Evolutionary conservation across 2,329 filamentous ascomycete species (phyloP), one percentile per base, ranked within the genome.

Genomic region (Hymenotorrendiella dingleyae): DNA sequence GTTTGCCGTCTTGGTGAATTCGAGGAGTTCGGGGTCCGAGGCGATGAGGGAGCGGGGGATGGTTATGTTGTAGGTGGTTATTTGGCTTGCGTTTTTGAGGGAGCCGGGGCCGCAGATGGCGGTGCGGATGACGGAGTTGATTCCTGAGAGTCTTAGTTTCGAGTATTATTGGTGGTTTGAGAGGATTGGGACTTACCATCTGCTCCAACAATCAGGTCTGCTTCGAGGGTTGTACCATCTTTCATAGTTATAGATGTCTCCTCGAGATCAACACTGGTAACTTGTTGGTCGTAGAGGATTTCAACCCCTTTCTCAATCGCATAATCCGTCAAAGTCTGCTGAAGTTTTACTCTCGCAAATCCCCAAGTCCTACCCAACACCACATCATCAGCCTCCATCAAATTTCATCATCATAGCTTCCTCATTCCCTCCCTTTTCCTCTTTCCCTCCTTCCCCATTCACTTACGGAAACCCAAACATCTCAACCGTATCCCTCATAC

Each of bases 141-240:
- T 40, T 30, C 26, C 37, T 40, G 9, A 17, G 7, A 12, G 7
- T 5, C 10, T 4, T 17, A 12, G 7, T 12, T 16, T 20, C 16
- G n/a, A 4, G 20, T 9, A 12, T 11, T 6, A 21, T 14, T 4
- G 11, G n/a, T 9, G 16, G 9, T 2, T 34, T 16, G 11, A 16
- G 34, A n/a, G 11, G 11, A 22, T 12, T 14, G n/a, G n/a, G n/a
- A 27, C 17, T 29, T 36, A 45, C 37, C 42, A 43, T 43, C 41
- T 9, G 41, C 41, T 11, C 41, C 41, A 19, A 43, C 20, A 12
- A 43, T 21, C 26, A 43, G 28, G 28, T 43, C 41, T 17, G 35
- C 35, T n/a, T n/a, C n/a, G n/a, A n/a, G n/a, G n/a, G n/a, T n/a
- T n/a, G n/a, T n/a, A n/a, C n/a, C n/a, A 34, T 38, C 26, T 28